Evolutionary conservation across 1,284 basidiomycete genomes (phyloP), one percentile per base, ranked within the genome.

Genomic region (Moesziomyces sp.): DNA sequence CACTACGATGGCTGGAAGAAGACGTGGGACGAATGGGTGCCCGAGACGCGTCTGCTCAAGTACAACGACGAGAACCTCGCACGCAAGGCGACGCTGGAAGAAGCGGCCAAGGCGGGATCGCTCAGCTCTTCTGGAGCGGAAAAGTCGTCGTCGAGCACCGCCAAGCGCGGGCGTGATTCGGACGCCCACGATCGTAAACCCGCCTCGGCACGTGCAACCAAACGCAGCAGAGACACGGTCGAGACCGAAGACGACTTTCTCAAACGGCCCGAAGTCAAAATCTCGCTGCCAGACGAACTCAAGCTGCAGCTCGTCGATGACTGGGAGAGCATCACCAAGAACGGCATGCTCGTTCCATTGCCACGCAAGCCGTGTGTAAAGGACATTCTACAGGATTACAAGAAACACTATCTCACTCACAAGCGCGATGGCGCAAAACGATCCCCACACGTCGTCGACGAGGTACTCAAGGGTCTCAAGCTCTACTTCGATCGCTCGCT

Each of bases 1-100:
- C 97, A 99, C 85, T 99, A 99, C 88, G 95, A 97, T 84, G 97
- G 97, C 5, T 99, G 97, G 97, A 99, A 98, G 85, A 92, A 94
- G 85, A 95, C 93, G 91, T 98, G 96, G 96, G 96, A 98, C 86
- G 96, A 99, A 87, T 98, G 94, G 94, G 96, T 98, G 0, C 92
- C 93, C 1, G 88, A 90, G 46, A 85, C 85, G 19, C 91, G 97
- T 5, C 86, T 98, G 49, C 87, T 98, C 59, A 98, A 98, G 85
- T 88, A 89, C 79, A 94, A 92, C 81, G 93, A 97, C 69, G 87
- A 89, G 46, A 96, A 94, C 76, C 87, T 96, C 44, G 88, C 88
- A n/a, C 87, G 91, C 71, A 93, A 97, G 83, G 84, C 86, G 26
- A 81, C 83, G n/a, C 78, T 88, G 5, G 76, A 68, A 16, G 78